phyloP scores from a whole-genome alignment of 2,329 filamentous ascomycete genomes.

The Plectosphaerella sp. region DNA sequence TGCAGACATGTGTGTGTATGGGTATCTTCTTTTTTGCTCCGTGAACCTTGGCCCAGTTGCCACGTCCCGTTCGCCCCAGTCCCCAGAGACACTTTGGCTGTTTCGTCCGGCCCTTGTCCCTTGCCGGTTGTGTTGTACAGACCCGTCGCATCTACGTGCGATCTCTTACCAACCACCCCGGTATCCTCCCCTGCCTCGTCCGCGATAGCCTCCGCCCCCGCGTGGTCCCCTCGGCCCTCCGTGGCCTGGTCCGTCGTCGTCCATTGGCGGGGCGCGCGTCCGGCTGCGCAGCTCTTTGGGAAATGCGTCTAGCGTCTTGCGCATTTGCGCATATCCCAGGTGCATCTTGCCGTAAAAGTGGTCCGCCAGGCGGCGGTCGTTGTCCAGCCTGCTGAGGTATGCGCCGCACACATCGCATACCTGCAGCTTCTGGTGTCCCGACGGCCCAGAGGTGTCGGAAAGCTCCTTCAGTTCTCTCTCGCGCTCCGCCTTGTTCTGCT shows the following conservation, averaged over 20 bases:
- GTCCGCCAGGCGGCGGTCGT: constrained; percentile 88
- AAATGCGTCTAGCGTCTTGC: constrained; percentile 84
- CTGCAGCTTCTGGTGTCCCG: constrained; percentile 94
- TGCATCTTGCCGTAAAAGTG: constrained; percentile 99
- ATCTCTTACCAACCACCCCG: constrained; percentile 40
- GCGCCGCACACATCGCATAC: constrained; percentile 98
- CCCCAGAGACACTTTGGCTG: too few species aligned
- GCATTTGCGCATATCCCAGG: constrained; percentile 95
- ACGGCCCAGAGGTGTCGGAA: constrained; percentile 86
- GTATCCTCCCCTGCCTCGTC: constrained; percentile 45
- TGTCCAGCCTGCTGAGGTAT: constrained; percentile 87
- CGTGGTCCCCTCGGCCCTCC: constrained; percentile 48
- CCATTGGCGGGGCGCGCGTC: constrained; percentile 53
- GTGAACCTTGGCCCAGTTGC: too few species aligned
- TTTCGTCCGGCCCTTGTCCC: too few species aligned
- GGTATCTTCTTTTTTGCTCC: too few species aligned
- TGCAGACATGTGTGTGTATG: too few species aligned
- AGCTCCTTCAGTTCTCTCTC: constrained; percentile 88
- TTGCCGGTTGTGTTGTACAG: too few species aligned
- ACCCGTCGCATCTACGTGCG: too few species aligned
- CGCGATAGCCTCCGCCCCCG: constrained; percentile 46
- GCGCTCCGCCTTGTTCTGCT: constrained; percentile 74
- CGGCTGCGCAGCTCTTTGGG: constrained; percentile 80
- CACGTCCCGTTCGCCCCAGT: too few species aligned
- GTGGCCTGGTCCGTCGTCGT: constrained; percentile 34